phyloP scores from a whole-genome alignment of 2,329 filamentous ascomycete species.

The Leptographium wingfieldii region DNA sequence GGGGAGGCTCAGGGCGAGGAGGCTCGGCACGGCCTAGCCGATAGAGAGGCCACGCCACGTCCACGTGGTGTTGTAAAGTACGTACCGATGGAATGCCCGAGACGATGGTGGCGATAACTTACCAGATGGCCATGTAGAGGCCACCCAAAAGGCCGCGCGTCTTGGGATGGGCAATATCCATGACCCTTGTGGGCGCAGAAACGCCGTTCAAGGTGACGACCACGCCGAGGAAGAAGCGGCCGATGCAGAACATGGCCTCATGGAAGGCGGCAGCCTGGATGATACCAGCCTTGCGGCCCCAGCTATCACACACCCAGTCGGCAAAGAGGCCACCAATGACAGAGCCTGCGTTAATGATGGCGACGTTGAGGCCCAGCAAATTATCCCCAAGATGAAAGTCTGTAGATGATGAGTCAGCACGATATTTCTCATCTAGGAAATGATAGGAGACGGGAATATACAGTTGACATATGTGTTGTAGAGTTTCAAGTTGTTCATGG shows the following conservation, averaged over 20 bases:
- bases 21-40: not conserved
- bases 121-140: slow-evolving; percentile 4
- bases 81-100: slow-evolving; percentile 2
- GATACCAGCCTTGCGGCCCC: slow-evolving; percentile 2
- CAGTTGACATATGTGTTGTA: slow-evolving; percentile 1
- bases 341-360: slow-evolving; percentile 3
- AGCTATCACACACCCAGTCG: slow-evolving; percentile 1
- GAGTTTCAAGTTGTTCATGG: slow-evolving; percentile 2
- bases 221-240: not conserved
- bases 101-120: not conserved
- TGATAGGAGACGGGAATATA: not conserved
- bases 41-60: not conserved
- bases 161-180: slow-evolving; percentile 1
- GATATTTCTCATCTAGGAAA: no score
- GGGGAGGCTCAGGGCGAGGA: slow-evolving; percentile 2
- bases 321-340: slow-evolving; percentile 3
- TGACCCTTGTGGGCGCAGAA: not conserved
- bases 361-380: slow-evolving; percentile 1
- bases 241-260: slow-evolving; percentile 5
- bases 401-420: not conserved
- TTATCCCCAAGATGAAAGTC: slow-evolving; percentile 1
- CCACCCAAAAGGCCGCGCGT: not conserved
- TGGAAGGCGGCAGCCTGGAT: slow-evolving; percentile 1
- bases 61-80: slow-evolving; percentile 3
- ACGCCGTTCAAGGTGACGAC: slow-evolving; percentile 1